These are phyloP conservation scores for Croton setiger DNA, from an alignment of 441 rosid genomes.

Conservation along the genomic window DNA sequence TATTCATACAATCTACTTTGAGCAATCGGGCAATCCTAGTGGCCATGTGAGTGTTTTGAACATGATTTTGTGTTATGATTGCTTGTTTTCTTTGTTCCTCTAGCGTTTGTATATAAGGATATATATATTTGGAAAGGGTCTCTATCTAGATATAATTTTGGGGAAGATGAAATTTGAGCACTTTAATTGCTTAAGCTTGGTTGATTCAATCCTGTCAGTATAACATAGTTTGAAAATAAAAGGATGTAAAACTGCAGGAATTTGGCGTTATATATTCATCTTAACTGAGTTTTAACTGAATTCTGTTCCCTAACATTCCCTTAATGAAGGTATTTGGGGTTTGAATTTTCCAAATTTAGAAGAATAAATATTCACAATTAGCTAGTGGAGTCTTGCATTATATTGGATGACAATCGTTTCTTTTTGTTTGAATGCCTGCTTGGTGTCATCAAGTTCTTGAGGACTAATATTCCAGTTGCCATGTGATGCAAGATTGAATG, in stretches of 20 bases:
- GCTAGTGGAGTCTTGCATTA: background rate
- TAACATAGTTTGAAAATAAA: background rate
- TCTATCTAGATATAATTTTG: background rate
- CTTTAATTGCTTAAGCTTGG: background rate
- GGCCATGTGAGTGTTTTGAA: constrained; percentile 59
- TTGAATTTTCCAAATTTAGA: background rate
- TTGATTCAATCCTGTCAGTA: background rate
- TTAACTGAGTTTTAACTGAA: background rate
- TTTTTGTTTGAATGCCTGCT: background rate
- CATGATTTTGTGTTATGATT: background rate
- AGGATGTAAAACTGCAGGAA: background rate
- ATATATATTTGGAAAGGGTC: background rate
- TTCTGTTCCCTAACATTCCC: background rate
- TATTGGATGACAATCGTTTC: background rate
- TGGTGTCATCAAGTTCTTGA: no score
- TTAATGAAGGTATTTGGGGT: background rate
- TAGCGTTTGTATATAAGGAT: background rate
- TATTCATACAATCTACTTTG: constrained; percentile 70
- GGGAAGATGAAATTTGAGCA: background rate
- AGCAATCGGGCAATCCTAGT: constrained; percentile 86
- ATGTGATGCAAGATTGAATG: background rate
- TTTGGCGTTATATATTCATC: background rate
- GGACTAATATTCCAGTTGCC: background rate
- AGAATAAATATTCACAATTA: no score
- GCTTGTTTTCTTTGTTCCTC: background rate